A percentile compares a stretch with the other conserved stretches of the same genome.
These are phyloP conservation scores for Vararia minispora DNA, from an alignment of 768 basidiomycete genomes.

Conservation along the genomic window DNA sequence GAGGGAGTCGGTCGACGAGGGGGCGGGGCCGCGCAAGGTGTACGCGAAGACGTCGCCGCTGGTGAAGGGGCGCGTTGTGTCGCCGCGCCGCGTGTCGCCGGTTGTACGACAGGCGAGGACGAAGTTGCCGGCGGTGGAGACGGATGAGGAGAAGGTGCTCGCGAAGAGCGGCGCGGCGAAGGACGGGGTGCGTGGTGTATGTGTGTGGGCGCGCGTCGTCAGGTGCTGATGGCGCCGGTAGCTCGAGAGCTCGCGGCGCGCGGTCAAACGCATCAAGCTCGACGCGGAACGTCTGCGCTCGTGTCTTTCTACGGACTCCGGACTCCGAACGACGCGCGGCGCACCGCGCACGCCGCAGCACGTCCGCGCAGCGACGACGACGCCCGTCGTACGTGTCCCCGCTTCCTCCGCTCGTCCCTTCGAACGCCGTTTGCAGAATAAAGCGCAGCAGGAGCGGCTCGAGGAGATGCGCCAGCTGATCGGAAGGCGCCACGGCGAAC, in stretches of 20 bases:
- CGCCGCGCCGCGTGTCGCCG: slow-evolving; percentile 15
- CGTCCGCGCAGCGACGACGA: slow-evolving; percentile 16
- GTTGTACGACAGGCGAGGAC: slow-evolving; percentile 10
- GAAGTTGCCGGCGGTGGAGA: slow-evolving; percentile 18
- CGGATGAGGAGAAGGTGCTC: slow-evolving; percentile 34
- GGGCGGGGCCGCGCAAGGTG: slow-evolving; percentile 20
- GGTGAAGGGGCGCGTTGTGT: slow-evolving; percentile 15
- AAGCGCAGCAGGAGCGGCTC: slow-evolving; percentile 66
- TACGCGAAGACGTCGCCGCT: slow-evolving; percentile 31
- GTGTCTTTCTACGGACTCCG: slow-evolving; percentile 8
- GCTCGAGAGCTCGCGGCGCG: slow-evolving; percentile 62
- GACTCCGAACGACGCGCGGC: slow-evolving; percentile 31
- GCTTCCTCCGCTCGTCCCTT: slow-evolving; percentile 1
- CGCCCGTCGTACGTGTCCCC: slow-evolving; percentile 29
- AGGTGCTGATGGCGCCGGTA: slow-evolving; percentile 19
- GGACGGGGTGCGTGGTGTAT: slow-evolving; percentile 45
- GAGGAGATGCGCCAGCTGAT: slow-evolving; percentile 79
- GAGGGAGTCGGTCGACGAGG: slow-evolving; percentile 49
- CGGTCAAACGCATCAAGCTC: slow-evolving; percentile 64
- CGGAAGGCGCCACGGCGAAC: slow-evolving; percentile 43
- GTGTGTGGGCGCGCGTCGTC: neutral
- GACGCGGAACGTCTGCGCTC: slow-evolving; percentile 40
- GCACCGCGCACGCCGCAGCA: slow-evolving; percentile 35
- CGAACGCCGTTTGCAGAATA: slow-evolving; percentile 34
- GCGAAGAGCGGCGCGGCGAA: slow-evolving; percentile 44